Evolutionary conservation across 208 protist species (phyloP), one percentile per base, ranked within the genome.

Genomic region (Plasmodiophora brassicae): DNA sequence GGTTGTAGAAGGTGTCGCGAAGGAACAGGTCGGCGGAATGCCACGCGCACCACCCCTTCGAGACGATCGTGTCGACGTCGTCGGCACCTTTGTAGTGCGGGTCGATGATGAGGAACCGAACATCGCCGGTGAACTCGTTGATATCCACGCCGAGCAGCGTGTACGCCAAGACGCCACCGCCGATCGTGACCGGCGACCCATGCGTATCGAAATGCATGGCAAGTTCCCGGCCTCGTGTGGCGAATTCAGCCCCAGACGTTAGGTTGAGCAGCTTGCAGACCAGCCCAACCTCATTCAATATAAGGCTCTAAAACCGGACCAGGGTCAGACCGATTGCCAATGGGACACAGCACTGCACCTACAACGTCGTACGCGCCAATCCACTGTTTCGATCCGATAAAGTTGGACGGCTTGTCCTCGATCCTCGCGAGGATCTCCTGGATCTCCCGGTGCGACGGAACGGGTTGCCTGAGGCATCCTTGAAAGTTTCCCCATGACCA

Each of bases 141-240:
- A 86, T 5, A 1, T 86, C 44, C 1, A 90, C 50, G 1, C 89
- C 89, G 5, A 90, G 39, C 20, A 90, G 35, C 14, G 86, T 89
- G 87, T 90, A 90, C 1, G 89, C 89, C 0, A 90, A 46, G 1
- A 90, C 86, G 0, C 89, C 89, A 8, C 89, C 89, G 1, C 89
- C 89, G 22, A 90, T 89, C 89, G 90, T 90, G 1, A 90, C 57
- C 46, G 89, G 89, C 1, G 85, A 85, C 8, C 89, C 89, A 84
- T 88, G 46, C 20, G 0, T 8, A 8, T 86, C 83, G 57, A 90
- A 89, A 85, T 90, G 85, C 50, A 20, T 36, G 1, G 44, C 41
- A 0, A 90, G 50, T 14, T 57, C 85, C 32, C 41, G 1, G 25
- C 35, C 88, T 36, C 88, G 22, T 28, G n/a, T 38, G 14, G 10